Evolutionary conservation across 1,284 basidiomycete species (phyloP).

Genomic region (Rhodofomes roseus): DNA sequence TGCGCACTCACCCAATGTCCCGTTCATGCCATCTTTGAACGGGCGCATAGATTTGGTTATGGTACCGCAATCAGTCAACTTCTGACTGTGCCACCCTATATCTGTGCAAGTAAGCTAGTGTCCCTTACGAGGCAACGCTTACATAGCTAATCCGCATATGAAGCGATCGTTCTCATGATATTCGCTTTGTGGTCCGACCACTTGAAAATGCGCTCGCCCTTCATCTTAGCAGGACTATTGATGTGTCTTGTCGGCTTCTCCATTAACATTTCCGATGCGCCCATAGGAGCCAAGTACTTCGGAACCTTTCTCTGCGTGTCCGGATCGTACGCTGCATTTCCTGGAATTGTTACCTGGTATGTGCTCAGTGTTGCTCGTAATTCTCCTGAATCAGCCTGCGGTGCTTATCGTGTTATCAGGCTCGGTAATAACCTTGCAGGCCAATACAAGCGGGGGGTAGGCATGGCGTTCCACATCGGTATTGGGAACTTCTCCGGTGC

Average conservation of each 20-base stretch:
- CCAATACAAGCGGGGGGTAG: slow-evolving; percentile 62
- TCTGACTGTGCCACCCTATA: slow-evolving; percentile 67
- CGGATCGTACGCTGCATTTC: slow-evolving; percentile 59
- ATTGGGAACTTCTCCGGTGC: slow-evolving; percentile 55
- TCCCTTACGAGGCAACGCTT: not conserved
- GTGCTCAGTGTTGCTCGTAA: slow-evolving; percentile 8
- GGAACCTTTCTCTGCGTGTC: slow-evolving; percentile 61
- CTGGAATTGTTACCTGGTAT: slow-evolving; percentile 65
- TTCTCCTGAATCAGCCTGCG: slow-evolving; percentile 33
- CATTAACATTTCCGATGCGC: slow-evolving; percentile 57
- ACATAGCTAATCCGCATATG: not conserved
- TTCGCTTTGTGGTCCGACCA: slow-evolving; percentile 62
- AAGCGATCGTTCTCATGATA: slow-evolving; percentile 48
- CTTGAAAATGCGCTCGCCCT: slow-evolving; percentile 51
- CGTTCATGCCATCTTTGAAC: not conserved
- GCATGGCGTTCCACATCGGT: slow-evolving; percentile 63
- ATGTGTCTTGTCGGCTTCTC: slow-evolving; percentile 57
- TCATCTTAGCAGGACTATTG: slow-evolving; percentile 51
- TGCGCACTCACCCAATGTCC: slow-evolving; percentile 21
- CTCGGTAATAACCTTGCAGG: slow-evolving; percentile 55
- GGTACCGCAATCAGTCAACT: slow-evolving; percentile 56
- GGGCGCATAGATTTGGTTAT: slow-evolving; percentile 47
- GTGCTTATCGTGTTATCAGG: slow-evolving; percentile 40
- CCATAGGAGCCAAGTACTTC: slow-evolving; percentile 59
- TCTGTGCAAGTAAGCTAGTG: slow-evolving; percentile 48